These are phyloP conservation scores for Aspergillus diversus DNA, from an alignment of 495 filamentous ascomycete species.

Conservation along the genomic window DNA sequence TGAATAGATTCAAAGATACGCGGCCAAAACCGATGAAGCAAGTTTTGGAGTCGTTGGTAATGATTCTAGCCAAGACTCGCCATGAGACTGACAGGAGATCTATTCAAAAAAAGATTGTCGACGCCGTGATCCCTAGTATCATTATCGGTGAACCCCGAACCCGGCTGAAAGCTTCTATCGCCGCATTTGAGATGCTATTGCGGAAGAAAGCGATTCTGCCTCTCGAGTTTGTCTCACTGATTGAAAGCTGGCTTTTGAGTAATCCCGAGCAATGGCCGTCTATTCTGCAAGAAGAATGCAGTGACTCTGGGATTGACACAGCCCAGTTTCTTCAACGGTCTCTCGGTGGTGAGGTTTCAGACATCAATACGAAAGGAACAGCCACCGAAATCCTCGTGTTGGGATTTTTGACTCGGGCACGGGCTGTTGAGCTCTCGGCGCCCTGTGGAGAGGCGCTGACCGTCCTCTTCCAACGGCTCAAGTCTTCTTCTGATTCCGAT, in stretches of 20 bases:
- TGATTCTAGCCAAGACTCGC: slow-evolving; percentile 55
- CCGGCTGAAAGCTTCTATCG: slow-evolving; percentile 44
- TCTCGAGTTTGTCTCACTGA: slow-evolving; percentile 35
- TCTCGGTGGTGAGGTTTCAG: slow-evolving; percentile 15
- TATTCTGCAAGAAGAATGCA: slow-evolving; percentile 37
- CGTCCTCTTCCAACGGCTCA: slow-evolving; percentile 54
- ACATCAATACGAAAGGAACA: slow-evolving; percentile 14
- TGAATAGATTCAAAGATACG: slow-evolving; percentile 73
- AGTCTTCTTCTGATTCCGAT: slow-evolving; percentile 30
- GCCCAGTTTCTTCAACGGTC: slow-evolving; percentile 21
- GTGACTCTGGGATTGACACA: slow-evolving; percentile 30
- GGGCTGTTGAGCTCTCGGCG: slow-evolving; percentile 61
- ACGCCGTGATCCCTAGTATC: slow-evolving; percentile 40
- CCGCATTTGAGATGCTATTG: slow-evolving; percentile 47
- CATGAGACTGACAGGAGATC: slow-evolving; percentile 27
- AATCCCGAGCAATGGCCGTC: slow-evolving; percentile 36
- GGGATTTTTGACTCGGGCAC: slow-evolving; percentile 42
- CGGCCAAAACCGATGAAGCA: slow-evolving; percentile 77
- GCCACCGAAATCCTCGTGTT: slow-evolving; percentile 40
- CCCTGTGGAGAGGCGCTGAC: slow-evolving; percentile 67
- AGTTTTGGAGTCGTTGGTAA: slow-evolving; percentile 62
- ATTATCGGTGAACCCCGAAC: slow-evolving; percentile 45
- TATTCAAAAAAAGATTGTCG: slow-evolving; percentile 29
- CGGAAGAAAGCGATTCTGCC: slow-evolving; percentile 40
- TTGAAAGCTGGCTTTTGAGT: slow-evolving; percentile 37